Conservation (phyloP, 192 early-diverging fungal species). For the Linnemannia elongata region DNA sequence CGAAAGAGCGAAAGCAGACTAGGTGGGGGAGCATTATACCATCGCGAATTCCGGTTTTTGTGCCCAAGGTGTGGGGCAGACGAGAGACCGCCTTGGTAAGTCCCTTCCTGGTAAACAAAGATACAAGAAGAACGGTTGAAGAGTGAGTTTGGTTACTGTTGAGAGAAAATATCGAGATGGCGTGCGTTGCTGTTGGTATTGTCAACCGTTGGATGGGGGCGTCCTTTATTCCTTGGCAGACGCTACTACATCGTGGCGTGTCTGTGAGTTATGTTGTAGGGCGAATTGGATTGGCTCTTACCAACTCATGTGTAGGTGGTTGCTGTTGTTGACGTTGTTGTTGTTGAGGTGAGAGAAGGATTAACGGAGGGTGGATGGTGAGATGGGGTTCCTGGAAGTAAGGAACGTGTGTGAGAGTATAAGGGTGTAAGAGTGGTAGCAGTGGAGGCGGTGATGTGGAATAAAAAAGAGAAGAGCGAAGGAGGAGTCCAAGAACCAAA, state of each 20-base stretch:
- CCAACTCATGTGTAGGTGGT: background rate
- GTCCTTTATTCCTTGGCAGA: background rate
- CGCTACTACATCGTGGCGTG: background rate
- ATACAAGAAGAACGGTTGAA: background rate
- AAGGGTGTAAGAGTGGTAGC: background rate
- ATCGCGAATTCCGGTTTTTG: slow-evolving; percentile 56
- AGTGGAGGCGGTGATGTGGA: background rate
- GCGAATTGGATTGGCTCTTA: background rate
- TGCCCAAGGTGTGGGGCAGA: slow-evolving; percentile 46
- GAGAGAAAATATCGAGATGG: background rate
- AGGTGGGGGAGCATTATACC: slow-evolving; percentile 14
- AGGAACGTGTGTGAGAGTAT: too few species aligned
- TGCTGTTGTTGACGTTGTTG: background rate
- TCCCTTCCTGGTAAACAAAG: slow-evolving; percentile 37
- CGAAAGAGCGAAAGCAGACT: background rate
- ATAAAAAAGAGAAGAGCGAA: background rate
- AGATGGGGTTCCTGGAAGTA: background rate
- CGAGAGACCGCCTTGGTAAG: slow-evolving; percentile 56
- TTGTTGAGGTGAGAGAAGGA: background rate
- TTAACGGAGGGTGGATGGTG: background rate
- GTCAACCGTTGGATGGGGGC: background rate
- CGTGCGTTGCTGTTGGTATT: background rate
- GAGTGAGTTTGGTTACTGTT: background rate
- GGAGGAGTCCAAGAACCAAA: background rate
- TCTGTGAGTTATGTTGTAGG: background rate